Evolutionary conservation across 345 rosid species (phyloP).

Genomic region (Rhodamnia argentea): DNA sequence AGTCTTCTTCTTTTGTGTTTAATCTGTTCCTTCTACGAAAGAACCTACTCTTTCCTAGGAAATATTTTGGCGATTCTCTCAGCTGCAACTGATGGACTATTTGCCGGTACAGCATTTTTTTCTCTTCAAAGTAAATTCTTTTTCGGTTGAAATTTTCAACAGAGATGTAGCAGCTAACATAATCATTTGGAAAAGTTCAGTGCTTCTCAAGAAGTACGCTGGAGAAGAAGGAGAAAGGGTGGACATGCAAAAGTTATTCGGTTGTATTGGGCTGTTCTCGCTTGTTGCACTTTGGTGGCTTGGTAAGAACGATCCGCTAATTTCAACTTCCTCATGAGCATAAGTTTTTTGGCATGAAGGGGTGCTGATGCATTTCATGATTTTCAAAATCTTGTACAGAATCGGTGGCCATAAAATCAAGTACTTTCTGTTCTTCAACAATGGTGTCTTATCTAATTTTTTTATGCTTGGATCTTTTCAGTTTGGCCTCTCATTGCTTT

Average conservation of each 20-base stretch:
- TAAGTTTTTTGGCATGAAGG: background rate
- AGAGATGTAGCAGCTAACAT: background rate
- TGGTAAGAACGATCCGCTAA: constrained; percentile 5
- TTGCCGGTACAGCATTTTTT: constrained; percentile 14
- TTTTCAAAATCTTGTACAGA: background rate
- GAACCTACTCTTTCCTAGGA: constrained; percentile 19
- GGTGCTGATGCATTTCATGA: background rate
- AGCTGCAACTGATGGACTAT: constrained; percentile 23
- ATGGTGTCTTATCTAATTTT: background rate
- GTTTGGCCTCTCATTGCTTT: constrained; percentile 34
- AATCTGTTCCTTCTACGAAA: background rate
- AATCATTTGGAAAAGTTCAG: constrained; percentile 6
- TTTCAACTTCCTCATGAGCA: background rate
- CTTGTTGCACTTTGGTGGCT: constrained; percentile 35
- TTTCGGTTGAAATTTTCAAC: background rate
- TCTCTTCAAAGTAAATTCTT: background rate
- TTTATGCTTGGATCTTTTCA: background rate
- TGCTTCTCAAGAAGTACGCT: constrained; percentile 30
- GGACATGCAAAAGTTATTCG: constrained; percentile 35
- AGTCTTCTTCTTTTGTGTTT: background rate
- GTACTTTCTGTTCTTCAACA: background rate
- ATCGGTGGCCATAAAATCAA: background rate
- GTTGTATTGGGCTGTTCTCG: constrained; percentile 29
- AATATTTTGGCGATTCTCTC: constrained; percentile 33
- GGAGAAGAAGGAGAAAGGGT: constrained; percentile 29